phyloP scores from a whole-genome alignment of 163 green algal genomes.

The Coccomyxa subellipsoidea region DNA sequence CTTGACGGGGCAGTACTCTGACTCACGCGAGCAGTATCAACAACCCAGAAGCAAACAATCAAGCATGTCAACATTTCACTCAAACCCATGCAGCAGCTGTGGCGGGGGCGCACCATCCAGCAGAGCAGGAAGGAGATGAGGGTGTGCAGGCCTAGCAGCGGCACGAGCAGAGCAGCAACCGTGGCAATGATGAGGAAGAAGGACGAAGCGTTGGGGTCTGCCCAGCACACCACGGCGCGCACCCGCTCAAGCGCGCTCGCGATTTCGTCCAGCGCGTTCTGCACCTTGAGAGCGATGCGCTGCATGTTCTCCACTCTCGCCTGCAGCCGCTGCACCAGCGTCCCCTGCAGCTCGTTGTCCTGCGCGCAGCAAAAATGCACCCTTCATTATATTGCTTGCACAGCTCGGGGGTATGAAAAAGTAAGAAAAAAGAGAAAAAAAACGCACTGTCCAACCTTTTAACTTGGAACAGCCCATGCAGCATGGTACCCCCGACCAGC shows the following conservation, averaged over 20 bases:
- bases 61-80: too few species aligned
- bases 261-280: constrained; percentile 51
- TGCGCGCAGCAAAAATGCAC: neutral
- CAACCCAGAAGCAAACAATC: too few species aligned
- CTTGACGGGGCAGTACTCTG: too few species aligned
- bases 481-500: too few species aligned
- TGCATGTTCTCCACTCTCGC: neutral
- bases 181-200: constrained; percentile 34
- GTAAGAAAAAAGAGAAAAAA: too few species aligned
- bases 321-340: constrained; percentile 8
- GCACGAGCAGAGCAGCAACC: constrained; percentile 26
- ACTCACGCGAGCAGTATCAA: too few species aligned
- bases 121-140: constrained; percentile 40
- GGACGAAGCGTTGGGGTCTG: constrained; percentile 42
- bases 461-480: too few species aligned
- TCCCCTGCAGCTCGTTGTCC: neutral
- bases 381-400: too few species aligned
- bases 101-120: constrained; percentile 33
- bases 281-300: neutral
- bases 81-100: too few species aligned
- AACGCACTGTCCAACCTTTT: too few species aligned
- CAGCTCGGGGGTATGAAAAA: too few species aligned
- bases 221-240: constrained; percentile 41
- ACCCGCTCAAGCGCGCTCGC: constrained; percentile 37
- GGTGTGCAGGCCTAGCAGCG: constrained; percentile 32